phyloP scores from a whole-genome alignment of 805 yeast genomes.

The Metschnikowia amazonensis region DNA sequence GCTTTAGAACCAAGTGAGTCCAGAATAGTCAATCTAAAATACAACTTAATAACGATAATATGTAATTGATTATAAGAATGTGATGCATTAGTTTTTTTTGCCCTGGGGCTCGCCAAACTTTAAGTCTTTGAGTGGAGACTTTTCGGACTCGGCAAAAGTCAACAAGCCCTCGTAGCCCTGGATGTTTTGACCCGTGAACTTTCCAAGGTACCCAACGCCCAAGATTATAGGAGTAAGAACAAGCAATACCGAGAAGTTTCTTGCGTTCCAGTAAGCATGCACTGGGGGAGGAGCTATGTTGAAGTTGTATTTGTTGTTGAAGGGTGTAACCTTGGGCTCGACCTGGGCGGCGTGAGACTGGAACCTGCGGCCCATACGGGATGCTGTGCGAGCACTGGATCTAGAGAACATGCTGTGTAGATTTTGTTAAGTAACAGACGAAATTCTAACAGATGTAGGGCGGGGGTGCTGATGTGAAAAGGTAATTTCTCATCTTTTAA shows the following conservation, averaged over 20 bases:
- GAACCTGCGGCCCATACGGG: slow-evolving; percentile 27
- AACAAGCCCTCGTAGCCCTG: slow-evolving; percentile 31
- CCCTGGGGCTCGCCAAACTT: slow-evolving; percentile 38
- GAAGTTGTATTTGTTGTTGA: slow-evolving; percentile 41
- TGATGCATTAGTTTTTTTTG: slow-evolving; percentile 10
- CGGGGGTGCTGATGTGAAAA: slow-evolving; percentile 1
- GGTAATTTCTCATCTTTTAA: slow-evolving; percentile 14
- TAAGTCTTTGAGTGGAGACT: slow-evolving; percentile 36
- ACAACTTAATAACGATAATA: background rate
- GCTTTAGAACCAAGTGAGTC: background rate
- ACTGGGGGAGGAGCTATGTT: slow-evolving; percentile 43
- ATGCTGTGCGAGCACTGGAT: slow-evolving; percentile 20
- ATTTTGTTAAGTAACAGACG: background rate
- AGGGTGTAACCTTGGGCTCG: slow-evolving; percentile 24
- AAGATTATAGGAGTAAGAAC: slow-evolving; percentile 38
- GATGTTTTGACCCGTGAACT: slow-evolving; percentile 26
- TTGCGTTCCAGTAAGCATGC: slow-evolving; percentile 42
- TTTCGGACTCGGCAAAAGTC: slow-evolving; percentile 34
- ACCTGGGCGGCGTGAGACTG: slow-evolving; percentile 24
- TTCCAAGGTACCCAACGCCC: slow-evolving; percentile 33
- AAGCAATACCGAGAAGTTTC: slow-evolving; percentile 34
- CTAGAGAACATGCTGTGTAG: slow-evolving; percentile 27
- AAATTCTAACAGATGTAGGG: background rate
- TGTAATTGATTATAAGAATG: slow-evolving; percentile 1
- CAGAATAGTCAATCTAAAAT: background rate